Conservation (phyloP, 2,329 filamentous ascomycete genomes). For the Nemania abortiva region DNA sequence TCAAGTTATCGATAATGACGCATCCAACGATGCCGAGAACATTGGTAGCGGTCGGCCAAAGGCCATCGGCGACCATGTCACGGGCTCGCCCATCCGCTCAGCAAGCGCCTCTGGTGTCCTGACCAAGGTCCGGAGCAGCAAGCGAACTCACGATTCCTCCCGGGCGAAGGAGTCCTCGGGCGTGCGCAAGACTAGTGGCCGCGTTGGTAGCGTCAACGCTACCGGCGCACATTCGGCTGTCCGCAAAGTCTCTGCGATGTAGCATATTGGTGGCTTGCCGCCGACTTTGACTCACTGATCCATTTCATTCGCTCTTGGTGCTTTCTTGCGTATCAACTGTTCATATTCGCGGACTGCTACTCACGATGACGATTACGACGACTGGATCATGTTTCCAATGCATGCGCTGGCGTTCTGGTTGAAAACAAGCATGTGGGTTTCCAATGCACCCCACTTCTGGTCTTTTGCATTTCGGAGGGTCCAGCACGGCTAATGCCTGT, state of each 20-base stretch:
- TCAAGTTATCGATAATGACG: conserved; percentile 73
- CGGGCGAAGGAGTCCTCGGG: conserved; percentile 65
- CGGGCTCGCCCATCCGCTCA: conserved; percentile 60
- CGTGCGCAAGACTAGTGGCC: conserved; percentile 75
- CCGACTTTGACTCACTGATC: conserved; percentile 38
- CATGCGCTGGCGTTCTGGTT: conserved; percentile 59
- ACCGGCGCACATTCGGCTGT: conserved; percentile 60
- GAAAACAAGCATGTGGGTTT: conserved; percentile 40
- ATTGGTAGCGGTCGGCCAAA: conserved; percentile 72
- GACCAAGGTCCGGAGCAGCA: conserved; percentile 74
- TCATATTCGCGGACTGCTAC: conserved; percentile 42
- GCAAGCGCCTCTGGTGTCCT: conserved; percentile 67
- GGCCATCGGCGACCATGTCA: conserved; percentile 63
- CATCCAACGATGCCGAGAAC: conserved; percentile 79
- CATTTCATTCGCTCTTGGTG: conserved; percentile 40
- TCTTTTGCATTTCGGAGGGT: conserved; percentile 19
- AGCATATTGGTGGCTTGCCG: conserved; percentile 44
- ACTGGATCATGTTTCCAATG: conserved; percentile 57
- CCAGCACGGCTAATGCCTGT: conserved; percentile 9
- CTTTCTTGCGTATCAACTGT: conserved; percentile 45
- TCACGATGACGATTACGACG: conserved; percentile 60
- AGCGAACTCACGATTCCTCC: conserved; percentile 64
- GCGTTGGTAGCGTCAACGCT: conserved; percentile 69
- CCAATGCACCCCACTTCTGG: conserved; percentile 19
- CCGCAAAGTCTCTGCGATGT: conserved; percentile 66